Evolutionary conservation across 352 stramenopile species (phyloP).

Genomic region (Globisporangium nagaii): DNA sequence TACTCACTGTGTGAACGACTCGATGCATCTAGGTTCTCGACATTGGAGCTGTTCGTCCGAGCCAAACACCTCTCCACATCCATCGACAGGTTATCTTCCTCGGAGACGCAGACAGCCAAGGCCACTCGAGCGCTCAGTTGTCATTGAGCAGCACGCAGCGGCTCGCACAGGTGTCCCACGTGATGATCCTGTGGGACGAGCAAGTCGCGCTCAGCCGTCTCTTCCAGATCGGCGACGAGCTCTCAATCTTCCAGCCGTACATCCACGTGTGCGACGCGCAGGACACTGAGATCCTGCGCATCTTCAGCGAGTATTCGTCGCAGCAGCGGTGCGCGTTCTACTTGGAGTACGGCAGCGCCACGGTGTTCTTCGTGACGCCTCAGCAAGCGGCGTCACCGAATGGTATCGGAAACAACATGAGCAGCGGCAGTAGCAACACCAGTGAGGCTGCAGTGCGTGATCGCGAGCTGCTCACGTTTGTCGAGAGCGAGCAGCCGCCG

Average conservation of each 20-base stretch:
- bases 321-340: conserved; percentile 47
- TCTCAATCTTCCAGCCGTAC: conserved; percentile 58
- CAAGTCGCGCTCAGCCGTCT: conserved; percentile 59
- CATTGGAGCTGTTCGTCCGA: conserved; percentile 62
- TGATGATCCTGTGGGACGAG: conserved; percentile 66
- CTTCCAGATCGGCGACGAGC: conserved; percentile 49
- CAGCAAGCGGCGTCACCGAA: neutral
- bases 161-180: conserved; percentile 25
- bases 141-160: conserved; percentile 6
- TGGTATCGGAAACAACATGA: conserved; percentile 2
- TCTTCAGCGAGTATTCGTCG: conserved; percentile 56
- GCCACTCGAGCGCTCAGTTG: neutral
- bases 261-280: conserved; percentile 38
- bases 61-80: conserved; percentile 45
- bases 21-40: conserved; percentile 35
- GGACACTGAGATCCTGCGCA: conserved; percentile 44
- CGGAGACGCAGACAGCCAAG: conserved; percentile 17
- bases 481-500: conserved; percentile 18
- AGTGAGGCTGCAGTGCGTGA: neutral
- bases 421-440: neutral
- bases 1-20: neutral
- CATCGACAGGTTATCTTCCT: conserved; percentile 63
- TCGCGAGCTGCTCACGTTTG: neutral
- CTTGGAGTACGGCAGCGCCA: conserved; percentile 60
- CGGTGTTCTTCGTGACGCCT: conserved; percentile 31